Conservation (phyloP, 331 rosid genomes). For the Erythrophleum ivorense region DNA sequence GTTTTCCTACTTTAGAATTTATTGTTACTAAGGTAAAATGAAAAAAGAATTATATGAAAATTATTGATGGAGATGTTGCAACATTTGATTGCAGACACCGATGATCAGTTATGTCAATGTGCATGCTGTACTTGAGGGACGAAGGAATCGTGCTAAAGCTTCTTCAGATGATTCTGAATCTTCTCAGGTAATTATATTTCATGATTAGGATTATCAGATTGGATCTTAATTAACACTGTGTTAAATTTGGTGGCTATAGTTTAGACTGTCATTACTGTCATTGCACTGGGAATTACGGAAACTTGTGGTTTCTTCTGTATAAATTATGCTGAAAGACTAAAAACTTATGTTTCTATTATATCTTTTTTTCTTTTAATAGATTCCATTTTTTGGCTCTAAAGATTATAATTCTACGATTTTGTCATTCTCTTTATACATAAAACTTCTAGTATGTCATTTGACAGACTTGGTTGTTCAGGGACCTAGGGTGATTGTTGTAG, state of each 20-base stretch:
- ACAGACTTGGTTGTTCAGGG: conserved; percentile 60
- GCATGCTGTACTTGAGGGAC: conserved; percentile 83
- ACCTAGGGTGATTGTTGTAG: conserved; percentile 96
- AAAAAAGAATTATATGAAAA: neutral
- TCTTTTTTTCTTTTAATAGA: neutral
- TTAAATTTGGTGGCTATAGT: neutral
- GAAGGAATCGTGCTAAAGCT: conserved; percentile 82
- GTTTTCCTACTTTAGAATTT: neutral
- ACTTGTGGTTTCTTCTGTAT: conserved; percentile 1
- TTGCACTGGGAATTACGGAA: neutral
- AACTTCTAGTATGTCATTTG: conserved; percentile 31
- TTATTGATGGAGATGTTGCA: conserved; percentile 19
- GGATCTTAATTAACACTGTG: neutral
- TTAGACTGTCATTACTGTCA: neutral
- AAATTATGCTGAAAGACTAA: conserved; percentile 10
- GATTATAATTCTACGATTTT: conserved; percentile 5
- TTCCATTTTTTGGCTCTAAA: neutral
- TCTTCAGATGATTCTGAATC: conserved; percentile 64
- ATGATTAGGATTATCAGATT: neutral
- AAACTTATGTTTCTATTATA: neutral
- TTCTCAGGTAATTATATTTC: conserved; percentile 55
- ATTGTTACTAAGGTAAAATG: neutral
- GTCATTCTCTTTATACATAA: conserved; percentile 4
- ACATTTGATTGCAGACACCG: conserved; percentile 72
- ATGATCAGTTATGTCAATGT: conserved; percentile 92